Base-by-base conservation (phyloP, 768 basidiomycete genomes). In the Amanita polypyramis region DNA sequence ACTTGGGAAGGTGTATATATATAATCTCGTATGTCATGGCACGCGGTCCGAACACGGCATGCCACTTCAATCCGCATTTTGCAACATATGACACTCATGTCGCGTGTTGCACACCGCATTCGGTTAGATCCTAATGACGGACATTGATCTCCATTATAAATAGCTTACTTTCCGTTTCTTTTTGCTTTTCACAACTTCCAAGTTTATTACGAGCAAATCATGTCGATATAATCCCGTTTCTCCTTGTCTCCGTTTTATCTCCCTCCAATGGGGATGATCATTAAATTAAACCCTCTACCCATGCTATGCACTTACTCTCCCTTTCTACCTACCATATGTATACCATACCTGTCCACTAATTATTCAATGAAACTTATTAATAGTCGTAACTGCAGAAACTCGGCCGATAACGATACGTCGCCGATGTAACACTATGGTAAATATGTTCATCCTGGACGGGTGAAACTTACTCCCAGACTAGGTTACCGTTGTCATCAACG, bases 401-500 rank as follows among this genome's bases (percentile, higher is more conserved):
- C 11, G 25, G 14, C 14, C 8, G 25, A 42, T 42, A 42, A 42
- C 27, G 40, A 42, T 42, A 42, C 27, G 23, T 27, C 5, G 25
- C 14, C 15, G 40, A 42, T 40, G 39, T n/a, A n/a, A n/a, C 21
- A 10, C 11, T 11, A 23, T 23, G 39, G 39, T 40, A n/a, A 20
- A 21, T 15, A 21, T 17, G 37, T 21, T 38, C 39, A 25, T 42
- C 40, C 40, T 47, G 38, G 38, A 39, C 30, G n/a, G n/a, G n/a
- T n/a, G n/a, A n/a, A 51, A 27, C 34, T 63, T 57, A 77, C 52
- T 77, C 77, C 75, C 76, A 82, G 37, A 82, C 75, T 53, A 81
- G 54, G 57, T 76, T 76, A 27, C 80, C 82, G 19, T 60, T 63
- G 34, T 69, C 69, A 53, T 80, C 74, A 21, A 83, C 75, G n/a